A percentile compares a stretch with the other conserved stretches of the same genome.
Conservation (phyloP, 2,329 filamentous ascomycete species). For the Elsinoe arachidis region DNA sequence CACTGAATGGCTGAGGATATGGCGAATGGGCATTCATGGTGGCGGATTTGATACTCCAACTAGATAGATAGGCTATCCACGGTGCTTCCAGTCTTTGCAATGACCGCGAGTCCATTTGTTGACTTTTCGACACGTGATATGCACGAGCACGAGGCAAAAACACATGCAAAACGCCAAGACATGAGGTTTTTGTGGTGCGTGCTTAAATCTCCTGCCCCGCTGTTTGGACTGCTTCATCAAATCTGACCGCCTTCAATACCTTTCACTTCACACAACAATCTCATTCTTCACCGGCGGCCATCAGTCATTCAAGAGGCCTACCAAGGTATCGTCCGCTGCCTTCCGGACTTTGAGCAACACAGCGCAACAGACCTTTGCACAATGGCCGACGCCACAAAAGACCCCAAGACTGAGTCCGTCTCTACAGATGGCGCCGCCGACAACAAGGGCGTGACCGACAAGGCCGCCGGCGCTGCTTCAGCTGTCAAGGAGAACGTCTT, state of each 20-base stretch:
- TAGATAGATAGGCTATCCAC: not conserved
- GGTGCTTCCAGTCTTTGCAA: not conserved
- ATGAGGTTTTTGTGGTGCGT: slow-evolving; percentile 5
- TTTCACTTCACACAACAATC: not conserved
- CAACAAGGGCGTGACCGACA: slow-evolving; percentile 30
- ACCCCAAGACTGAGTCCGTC: slow-evolving; percentile 9
- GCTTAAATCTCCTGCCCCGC: slow-evolving; percentile 7
- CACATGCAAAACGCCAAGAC: slow-evolving; percentile 4
- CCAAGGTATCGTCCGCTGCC: not conserved
- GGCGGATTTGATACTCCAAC: not conserved
- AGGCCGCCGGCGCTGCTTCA: slow-evolving; percentile 29
- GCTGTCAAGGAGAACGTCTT: slow-evolving; percentile 59
- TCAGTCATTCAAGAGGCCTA: not conserved
- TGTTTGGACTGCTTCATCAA: slow-evolving; percentile 1
- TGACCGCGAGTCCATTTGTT: not conserved
- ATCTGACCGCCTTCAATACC: slow-evolving; percentile 7
- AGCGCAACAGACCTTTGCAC: not conserved
- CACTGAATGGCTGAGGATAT: not conserved
- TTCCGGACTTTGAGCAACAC: not conserved
- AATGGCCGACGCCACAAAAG: slow-evolving; percentile 14
- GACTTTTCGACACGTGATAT: not conserved
- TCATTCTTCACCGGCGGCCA: not conserved
- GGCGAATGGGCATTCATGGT: not conserved
- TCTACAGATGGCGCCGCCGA: slow-evolving; percentile 30
- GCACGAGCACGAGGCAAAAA: not conserved